Conservation (phyloP, 2,329 filamentous ascomycete species). For the Claviceps sp. region DNA sequence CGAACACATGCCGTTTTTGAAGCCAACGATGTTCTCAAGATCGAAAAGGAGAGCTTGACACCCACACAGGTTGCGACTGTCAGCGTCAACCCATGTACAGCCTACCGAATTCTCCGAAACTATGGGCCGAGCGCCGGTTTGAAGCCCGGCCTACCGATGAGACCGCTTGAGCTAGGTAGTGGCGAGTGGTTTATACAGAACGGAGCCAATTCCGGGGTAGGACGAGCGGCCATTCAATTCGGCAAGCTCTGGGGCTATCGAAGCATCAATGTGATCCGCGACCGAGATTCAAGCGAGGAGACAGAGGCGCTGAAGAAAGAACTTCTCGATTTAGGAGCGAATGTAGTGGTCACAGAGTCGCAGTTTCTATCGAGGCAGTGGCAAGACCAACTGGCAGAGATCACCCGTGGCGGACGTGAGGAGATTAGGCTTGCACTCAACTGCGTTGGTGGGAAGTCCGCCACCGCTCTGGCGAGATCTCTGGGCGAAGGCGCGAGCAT, state of each 20-base stretch:
- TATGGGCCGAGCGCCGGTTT: slow-evolving; percentile 43
- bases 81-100: slow-evolving; percentile 84
- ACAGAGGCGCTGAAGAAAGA: slow-evolving; percentile 46
- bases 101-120: slow-evolving; percentile 82
- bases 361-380: slow-evolving; percentile 47
- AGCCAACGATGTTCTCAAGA: slow-evolving; percentile 45
- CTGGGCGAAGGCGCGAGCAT: slow-evolving; percentile 57
- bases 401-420: slow-evolving; percentile 60
- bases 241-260: slow-evolving; percentile 75
- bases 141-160: slow-evolving; percentile 31
- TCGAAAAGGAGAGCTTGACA: slow-evolving; percentile 58
- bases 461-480: slow-evolving; percentile 62
- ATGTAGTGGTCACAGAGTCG: slow-evolving; percentile 41
- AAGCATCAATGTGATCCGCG: slow-evolving; percentile 79
- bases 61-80: slow-evolving; percentile 76
- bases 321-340: slow-evolving; percentile 40
- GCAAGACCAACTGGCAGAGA: slow-evolving; percentile 43
- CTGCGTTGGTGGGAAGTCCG: slow-evolving; percentile 83
- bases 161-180: slow-evolving; percentile 30
- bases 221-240: slow-evolving; percentile 81
- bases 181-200: slow-evolving; percentile 95
- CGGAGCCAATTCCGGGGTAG: slow-evolving; percentile 88
- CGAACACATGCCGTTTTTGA: slow-evolving; percentile 71
- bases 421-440: slow-evolving; percentile 70
- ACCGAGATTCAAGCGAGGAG: slow-evolving; percentile 49